Conservation (phyloP, 2,329 filamentous ascomycete species). For the Aspergillus phoenicis region DNA sequence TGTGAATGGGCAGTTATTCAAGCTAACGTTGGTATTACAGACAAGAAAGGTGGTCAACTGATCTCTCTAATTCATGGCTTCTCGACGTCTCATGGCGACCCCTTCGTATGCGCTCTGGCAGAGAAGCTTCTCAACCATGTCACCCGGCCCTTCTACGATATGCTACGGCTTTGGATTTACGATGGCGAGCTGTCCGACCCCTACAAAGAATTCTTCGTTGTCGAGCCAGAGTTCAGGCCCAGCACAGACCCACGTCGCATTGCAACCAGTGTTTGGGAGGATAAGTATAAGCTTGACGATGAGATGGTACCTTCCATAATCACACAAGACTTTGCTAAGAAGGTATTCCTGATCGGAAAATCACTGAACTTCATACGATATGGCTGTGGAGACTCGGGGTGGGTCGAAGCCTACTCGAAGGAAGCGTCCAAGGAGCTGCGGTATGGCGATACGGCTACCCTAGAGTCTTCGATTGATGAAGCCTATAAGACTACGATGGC, state of each 20-base stretch:
- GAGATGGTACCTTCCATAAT: slow-evolving; percentile 92
- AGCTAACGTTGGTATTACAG: slow-evolving; percentile 32
- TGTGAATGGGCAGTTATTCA: background rate
- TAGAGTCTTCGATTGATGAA: slow-evolving; percentile 92
- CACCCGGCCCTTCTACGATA: slow-evolving; percentile 93
- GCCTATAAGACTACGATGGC: slow-evolving; percentile 99
- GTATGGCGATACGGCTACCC: slow-evolving; percentile 88
- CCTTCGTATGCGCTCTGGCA: slow-evolving; percentile 89
- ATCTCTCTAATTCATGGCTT: slow-evolving; percentile 93
- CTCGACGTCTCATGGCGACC: slow-evolving; percentile 90
- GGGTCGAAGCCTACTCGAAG: slow-evolving; percentile 96
- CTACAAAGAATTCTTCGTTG: slow-evolving; percentile 92
- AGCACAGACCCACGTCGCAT: slow-evolving; percentile 51
- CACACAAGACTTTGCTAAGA: slow-evolving; percentile 88
- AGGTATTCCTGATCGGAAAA: slow-evolving; percentile 96
- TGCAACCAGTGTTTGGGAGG: slow-evolving; percentile 93
- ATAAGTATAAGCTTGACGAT: slow-evolving; percentile 86
- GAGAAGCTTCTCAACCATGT: slow-evolving; percentile 84
- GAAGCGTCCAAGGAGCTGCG: slow-evolving; percentile 85
- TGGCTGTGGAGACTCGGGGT: slow-evolving; percentile 87
- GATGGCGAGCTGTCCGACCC: slow-evolving; percentile 97
- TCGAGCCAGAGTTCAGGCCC: slow-evolving; percentile 68
- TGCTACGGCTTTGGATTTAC: slow-evolving; percentile 95
- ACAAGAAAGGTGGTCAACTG: slow-evolving; percentile 81
- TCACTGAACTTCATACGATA: slow-evolving; percentile 97